Base-by-base conservation (phyloP, 169 alveolate genomes). In the Eimeria zaria region DNA sequence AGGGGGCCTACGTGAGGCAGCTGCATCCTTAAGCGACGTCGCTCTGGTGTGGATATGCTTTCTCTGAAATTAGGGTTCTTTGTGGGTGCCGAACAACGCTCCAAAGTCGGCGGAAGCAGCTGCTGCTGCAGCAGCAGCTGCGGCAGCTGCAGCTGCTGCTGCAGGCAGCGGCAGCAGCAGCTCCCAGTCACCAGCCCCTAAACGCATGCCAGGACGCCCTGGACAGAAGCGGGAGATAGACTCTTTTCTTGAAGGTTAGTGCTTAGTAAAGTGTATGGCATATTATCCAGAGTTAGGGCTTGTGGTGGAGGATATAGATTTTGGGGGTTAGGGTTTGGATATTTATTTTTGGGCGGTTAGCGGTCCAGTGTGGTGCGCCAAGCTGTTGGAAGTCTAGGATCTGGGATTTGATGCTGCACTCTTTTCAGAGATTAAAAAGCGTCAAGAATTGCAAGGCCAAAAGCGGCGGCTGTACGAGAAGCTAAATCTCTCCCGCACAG, bases 161-260 rank as follows among this genome's bases (percentile, higher is more conserved):
- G 71, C 81, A 18, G 51, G 33, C 41, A 48, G 95, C 85, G 69
- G 84, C 83, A 27, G 44, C 46, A 67, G 95, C 85, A 89, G 55
- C 84, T 39, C 91, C 69, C 88, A 81, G 69, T 83, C 96, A 30
- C 89, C 96, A 36, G 89, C 91, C 55, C 91, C 91, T n/a, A 91
- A 91, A 30, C 88, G 89, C 44, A 60, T 83, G 91, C 80, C 91
- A 46, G 80, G 67, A 11, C 62, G 85, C 36, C 95, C 95, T 9
- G 96, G 96, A 48, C 96, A 91, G 46, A 94, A 94, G 97, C 48
- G 51, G 89, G 98, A 97, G 83, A 97, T 97, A 55, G 98, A 97
- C 80, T 96, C 97, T 58, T 97, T 97, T 85, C 96, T 97, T 62
- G 98, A 97, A 96, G 98, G 98, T 97, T 53, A 58, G 92, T 46